Evolutionary conservation across 192 early-diverging fungal genomes (phyloP), one percentile per base, ranked within the genome.

Genomic region (Gaertneriomyces sp.): DNA sequence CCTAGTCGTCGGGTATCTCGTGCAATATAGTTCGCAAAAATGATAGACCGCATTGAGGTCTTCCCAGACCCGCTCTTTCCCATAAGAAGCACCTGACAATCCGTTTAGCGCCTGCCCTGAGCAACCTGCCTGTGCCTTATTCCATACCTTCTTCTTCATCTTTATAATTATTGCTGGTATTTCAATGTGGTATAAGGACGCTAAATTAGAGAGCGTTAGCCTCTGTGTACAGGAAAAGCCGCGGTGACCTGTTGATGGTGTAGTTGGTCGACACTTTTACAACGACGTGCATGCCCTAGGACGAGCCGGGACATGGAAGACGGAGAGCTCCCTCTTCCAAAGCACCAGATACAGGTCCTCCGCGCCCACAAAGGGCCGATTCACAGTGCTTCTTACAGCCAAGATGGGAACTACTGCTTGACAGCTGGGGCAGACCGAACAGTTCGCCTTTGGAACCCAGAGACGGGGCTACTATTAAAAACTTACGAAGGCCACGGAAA

Each of bases 41-140:
- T 97, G 66, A 99, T 93, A 19, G 93, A 94, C 61, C 95, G 85
- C 96, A 99, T 99, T 41, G 94, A 96, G 17, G 96, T 99, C 84
- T 99, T 99, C 51, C 96, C 96, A 3, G 93, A 90, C 7, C 95
- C 95, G 70, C 88, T 90, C 72, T 93, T 91, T 39, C 96, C 96
- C 96, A 99, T 96, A 76, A 99, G 85, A 43, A 99, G 86, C 16
- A 98, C 90, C 92, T 98, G 61, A 46, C 3, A 9, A 12, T 60
- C 1, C 33, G 44, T 57, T 57, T 51, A 51, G 0, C n/a, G 49
- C 20, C 49, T 6, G 20, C 5, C 20, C 5, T 56, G 16, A 56
- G 54, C 54, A 14, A 39, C 17, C 5, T 39, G 54, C 39, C 39
- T 16, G 7, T 39, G 8, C 6, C 5, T 56, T 56, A 5, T 14